Evolutionary conservation across 2,329 filamentous ascomycete genomes (phyloP).

Genomic region (Thelonectria discophora): DNA sequence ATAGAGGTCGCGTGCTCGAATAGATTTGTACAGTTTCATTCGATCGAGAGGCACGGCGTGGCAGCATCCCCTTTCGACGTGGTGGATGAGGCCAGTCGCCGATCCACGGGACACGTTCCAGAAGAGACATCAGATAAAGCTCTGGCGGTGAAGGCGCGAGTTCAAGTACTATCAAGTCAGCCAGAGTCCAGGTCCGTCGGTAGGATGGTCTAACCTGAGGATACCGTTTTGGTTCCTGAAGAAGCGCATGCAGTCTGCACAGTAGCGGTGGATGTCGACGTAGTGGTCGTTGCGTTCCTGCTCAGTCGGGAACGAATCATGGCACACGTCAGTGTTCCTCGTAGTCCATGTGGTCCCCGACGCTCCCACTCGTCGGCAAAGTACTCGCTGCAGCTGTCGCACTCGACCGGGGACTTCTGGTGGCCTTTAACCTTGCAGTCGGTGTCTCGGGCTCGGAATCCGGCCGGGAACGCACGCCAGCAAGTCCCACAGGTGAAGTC

Average conservation of each 20-base stretch:
- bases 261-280: conserved; percentile 44
- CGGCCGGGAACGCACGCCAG: conserved; percentile 35
- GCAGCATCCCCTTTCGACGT: conserved; percentile 66
- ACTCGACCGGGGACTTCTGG: conserved; percentile 38
- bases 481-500: conserved; percentile 41
- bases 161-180: conserved; percentile 59
- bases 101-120: conserved; percentile 57
- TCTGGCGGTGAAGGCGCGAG: conserved; percentile 55
- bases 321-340: conserved; percentile 43
- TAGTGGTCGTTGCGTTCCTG: conserved; percentile 41
- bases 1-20: conserved; percentile 56
- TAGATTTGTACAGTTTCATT: conserved; percentile 55
- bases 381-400: conserved; percentile 39
- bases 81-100: conserved; percentile 63
- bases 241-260: conserved; percentile 43
- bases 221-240: conserved; percentile 44
- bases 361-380: conserved; percentile 37
- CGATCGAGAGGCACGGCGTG: conserved; percentile 57
- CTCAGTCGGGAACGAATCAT: conserved; percentile 7
- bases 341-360: conserved; percentile 44
- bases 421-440: conserved; percentile 44
- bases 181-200: background rate
- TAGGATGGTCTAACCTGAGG: conserved; percentile 10
- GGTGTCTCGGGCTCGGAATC: conserved; percentile 38
- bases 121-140: conserved; percentile 59